Conservation (phyloP, 306 rosid genomes). For the Crotalaria pallida region DNA sequence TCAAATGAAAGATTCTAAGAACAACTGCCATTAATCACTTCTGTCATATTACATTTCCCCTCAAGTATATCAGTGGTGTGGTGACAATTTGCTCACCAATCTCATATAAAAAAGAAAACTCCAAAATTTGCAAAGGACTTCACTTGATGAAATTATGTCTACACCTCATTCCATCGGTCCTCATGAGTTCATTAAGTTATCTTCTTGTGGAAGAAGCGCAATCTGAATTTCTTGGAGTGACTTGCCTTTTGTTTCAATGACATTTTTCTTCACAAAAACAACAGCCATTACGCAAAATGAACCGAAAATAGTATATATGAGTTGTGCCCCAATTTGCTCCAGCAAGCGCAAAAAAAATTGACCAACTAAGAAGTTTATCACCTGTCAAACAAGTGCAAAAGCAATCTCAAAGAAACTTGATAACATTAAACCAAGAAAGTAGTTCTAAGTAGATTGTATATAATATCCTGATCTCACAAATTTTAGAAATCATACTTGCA, state of each 20-base stretch:
- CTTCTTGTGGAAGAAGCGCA: slow-evolving; percentile 40
- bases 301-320: slow-evolving; percentile 41
- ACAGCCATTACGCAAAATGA: slow-evolving; percentile 40
- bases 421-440: background rate
- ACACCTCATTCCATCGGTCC: background rate
- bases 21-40: background rate
- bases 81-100: background rate
- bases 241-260: slow-evolving; percentile 60
- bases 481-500: background rate
- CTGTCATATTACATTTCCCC: background rate
- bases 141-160: background rate
- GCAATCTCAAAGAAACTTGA: background rate
- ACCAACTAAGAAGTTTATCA: slow-evolving; percentile 54
- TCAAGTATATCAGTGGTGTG: background rate
- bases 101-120: background rate
- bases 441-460: background rate
- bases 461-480: background rate
- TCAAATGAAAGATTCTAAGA: background rate
- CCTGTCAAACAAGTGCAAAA: slow-evolving; percentile 31
- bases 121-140: background rate
- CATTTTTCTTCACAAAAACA: slow-evolving; percentile 50
- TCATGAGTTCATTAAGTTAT: background rate
- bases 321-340: slow-evolving; percentile 42
- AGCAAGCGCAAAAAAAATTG: slow-evolving; percentile 47
- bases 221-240: slow-evolving; percentile 65